Base-by-base conservation (phyloP, 1,139 yeast species). In the Suhomyces choctaworum region DNA sequence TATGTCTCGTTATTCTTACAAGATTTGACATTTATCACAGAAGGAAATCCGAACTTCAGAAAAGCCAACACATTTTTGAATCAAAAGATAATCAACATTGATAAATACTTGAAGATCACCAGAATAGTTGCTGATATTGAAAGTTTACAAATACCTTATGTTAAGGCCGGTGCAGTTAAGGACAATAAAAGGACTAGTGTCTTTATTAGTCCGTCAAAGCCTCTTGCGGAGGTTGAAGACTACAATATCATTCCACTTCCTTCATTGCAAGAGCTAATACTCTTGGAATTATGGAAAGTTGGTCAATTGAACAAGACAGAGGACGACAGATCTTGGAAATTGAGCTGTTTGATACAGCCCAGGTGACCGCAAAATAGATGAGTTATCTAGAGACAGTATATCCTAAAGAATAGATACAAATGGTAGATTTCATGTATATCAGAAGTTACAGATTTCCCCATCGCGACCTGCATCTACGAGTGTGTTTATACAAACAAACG, bases 1-100 rank as follows among this genome's bases (percentile, higher is more conserved):
- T 90, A 87, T 56, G 73, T 89, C 42, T 88, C 94, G 25, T 65
- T 89, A 38, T 87, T 85, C 54, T 66, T 89, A 32, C 95, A 88
- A 54, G 97, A 90, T 58, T 66, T 90, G 51, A 88, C 95, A 0
- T 86, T 89, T 62, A 81, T 88, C 16, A 80, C 82, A 32, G 97
- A 90, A 51, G 97, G 97, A 13, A 89, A 88, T 56, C 76, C 88
- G 23, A 82, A 76, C 47, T 78, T 73, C 52, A 67, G 89, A 52
- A 76, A 71, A 42, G 80, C 81, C 16, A 71, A 77, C 36, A 69
- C 79, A 10, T 80, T 82, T 50, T 70, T 73, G 50, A 72, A 68
- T 47, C 78, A 75, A 46, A 76, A 76, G 46, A 70, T 82, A 47
- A 80, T 90, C 52, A 89, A 90, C 54, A 79, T 88, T 48, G 96